A percentile compares a stretch with the other conserved stretches of the same genome.
Conservation (phyloP, 768 basidiomycete genomes). For the Coprinopsis marcescibilis region DNA sequence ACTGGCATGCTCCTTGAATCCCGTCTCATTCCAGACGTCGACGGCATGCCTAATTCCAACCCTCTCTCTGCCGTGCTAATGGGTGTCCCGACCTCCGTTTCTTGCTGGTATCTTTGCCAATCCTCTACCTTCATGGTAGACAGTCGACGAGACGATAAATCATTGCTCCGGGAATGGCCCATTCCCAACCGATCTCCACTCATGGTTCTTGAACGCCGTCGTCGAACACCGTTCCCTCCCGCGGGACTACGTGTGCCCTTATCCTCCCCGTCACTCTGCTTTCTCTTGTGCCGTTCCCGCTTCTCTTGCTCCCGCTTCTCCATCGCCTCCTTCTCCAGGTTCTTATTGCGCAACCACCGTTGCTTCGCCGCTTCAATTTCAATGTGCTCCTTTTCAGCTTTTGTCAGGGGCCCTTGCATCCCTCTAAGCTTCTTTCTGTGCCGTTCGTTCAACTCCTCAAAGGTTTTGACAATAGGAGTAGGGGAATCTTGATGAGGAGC, state of each 20-base stretch:
- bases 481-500: conserved; percentile 44
- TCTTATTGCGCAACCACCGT: conserved; percentile 79
- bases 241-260: conserved; percentile 30
- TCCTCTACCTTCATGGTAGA: conserved; percentile 81
- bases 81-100: conserved; percentile 27
- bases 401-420: conserved; percentile 80
- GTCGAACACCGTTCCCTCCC: conserved; percentile 26
- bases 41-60: conserved; percentile 11
- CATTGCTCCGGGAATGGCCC: conserved; percentile 20
- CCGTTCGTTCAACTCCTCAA: conserved; percentile 82
- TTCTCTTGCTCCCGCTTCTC: conserved; percentile 65
- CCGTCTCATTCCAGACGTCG: conserved; percentile 23
- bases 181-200: conserved; percentile 58
- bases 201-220: conserved; percentile 44
- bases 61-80: conserved; percentile 1
- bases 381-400: conserved; percentile 71
- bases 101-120: conserved; percentile 73
- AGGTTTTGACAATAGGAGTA: conserved; percentile 67
- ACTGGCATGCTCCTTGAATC: conserved; percentile 26
- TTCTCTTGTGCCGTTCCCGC: conserved; percentile 47
- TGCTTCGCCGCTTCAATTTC: conserved; percentile 68
- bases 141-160: conserved; percentile 52
- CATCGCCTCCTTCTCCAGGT: conserved; percentile 70
- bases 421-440: conserved; percentile 81
- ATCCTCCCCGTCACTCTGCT: conserved; percentile 34